Evolutionary conservation across 148 eudicot genomes (phyloP), one percentile per base, ranked within the genome.

Genomic region (Tetragonia tetragonoides): DNA sequence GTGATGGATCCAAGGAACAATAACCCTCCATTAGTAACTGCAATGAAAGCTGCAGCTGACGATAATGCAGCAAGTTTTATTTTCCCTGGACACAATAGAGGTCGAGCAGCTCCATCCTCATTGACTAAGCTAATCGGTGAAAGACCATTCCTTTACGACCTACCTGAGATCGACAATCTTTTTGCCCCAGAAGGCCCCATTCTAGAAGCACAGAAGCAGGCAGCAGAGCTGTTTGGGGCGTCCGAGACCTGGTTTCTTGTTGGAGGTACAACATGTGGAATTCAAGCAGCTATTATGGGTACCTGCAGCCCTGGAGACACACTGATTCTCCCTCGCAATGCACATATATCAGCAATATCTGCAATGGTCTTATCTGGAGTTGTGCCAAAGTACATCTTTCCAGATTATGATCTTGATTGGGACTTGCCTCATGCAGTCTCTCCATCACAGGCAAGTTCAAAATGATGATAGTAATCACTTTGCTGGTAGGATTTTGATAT

Each of bases 251-350:
- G 95, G 97, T 94, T 92, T 82, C 91, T 94, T 77, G 94, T 92
- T 47, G 97, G 98, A n/a, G 98, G 98, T 72, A 90, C 93, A 51
- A 94, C 97, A 9, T 89, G 98, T 84, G 98, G 98, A 70, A 80
- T 91, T 60, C 93, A 89, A 59, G 90, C 95, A 40, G 88, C 97
- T 21, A 79, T 93, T 71, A 88, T 93, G 93, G 93, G 87, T 39
- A 89, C 91, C 65, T 93, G 97, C 81, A 86, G 81, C 34, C 95
- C 95, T 10, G 95, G 95, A 65, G 93, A 93, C 76, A 83, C 79
- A n/a, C 73, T 93, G 57, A 83, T 93, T 81, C 90, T 94, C 41
- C 92, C 98, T 38, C 87, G 98, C 37, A 94, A 94, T 81, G 85
- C 84, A 44, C 98, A 93, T 76, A 80, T 87, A 23, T 93, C 97